Evolutionary conservation across 768 basidiomycete species (phyloP).

Genomic region (Phaeotremella skinneri): DNA sequence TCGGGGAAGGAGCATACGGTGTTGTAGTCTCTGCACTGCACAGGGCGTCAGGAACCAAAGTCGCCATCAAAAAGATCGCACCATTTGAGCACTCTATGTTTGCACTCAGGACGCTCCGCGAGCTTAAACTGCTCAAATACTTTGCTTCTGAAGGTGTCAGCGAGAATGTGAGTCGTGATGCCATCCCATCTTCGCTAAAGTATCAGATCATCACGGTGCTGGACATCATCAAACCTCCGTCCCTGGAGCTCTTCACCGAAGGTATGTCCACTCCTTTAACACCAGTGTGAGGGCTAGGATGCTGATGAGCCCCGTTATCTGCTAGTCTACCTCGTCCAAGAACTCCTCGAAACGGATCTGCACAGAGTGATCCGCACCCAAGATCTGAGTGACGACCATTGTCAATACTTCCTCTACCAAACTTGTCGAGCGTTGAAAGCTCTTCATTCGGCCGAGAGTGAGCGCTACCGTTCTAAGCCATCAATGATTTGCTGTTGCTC

Average conservation of each 20-base stretch:
- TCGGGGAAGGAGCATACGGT: constrained; percentile 71
- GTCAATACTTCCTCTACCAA: constrained; percentile 83
- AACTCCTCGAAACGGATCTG: constrained; percentile 94
- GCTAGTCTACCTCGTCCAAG: constrained; percentile 64
- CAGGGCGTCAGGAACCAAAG: constrained; percentile 78
- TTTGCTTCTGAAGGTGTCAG: constrained; percentile 40
- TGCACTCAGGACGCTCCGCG: constrained; percentile 78
- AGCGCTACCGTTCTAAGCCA: constrained; percentile 3
- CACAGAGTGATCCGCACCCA: constrained; percentile 95
- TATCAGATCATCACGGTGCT: constrained; percentile 81
- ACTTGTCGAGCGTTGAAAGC: constrained; percentile 94
- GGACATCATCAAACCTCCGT: constrained; percentile 79
- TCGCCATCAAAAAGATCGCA: constrained; percentile 94
- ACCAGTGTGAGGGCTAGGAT: constrained; percentile 1
- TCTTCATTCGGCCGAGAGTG: constrained; percentile 80
- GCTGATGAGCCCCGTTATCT: constrained; percentile 37
- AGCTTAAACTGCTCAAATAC: constrained; percentile 75
- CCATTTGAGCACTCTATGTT: constrained; percentile 97
- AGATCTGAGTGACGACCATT: constrained; percentile 91
- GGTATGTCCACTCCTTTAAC: constrained; percentile 46
- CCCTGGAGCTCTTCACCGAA: constrained; percentile 79
- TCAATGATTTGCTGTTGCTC: too few species aligned
- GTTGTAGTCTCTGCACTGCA: constrained; percentile 93
- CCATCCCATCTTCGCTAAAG: constrained; percentile 26
- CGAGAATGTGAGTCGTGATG: constrained; percentile 42